Evolutionary conservation across 116 monocot genomes (phyloP).

Genomic region (Cymodocea nodosa): DNA sequence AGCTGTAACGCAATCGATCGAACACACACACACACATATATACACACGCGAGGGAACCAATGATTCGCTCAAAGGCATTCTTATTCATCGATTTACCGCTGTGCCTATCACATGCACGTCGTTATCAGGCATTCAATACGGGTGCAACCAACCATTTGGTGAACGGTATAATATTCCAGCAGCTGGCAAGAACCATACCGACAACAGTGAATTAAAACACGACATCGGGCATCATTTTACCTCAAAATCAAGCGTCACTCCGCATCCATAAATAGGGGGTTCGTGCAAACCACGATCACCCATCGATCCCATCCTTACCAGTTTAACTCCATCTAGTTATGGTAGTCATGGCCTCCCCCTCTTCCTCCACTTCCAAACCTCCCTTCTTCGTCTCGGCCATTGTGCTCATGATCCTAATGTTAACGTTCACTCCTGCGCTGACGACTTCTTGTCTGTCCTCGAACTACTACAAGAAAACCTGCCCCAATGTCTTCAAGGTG

Average conservation of each 20-base stretch:
- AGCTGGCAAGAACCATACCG: no score
- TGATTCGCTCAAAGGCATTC: no score
- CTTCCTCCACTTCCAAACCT: background rate
- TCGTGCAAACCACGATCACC: background rate
- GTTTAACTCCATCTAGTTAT: background rate
- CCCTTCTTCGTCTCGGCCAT: background rate
- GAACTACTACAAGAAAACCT: constrained; percentile 12
- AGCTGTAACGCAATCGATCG: no score
- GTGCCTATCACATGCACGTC: no score
- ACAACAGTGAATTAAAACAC: no score
- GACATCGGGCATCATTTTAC: no score
- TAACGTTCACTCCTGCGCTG: background rate
- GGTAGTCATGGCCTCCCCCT: background rate
- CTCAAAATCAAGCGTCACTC: background rate
- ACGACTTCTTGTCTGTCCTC: constrained; percentile 3
- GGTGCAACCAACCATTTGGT: no score
- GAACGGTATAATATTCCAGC: no score
- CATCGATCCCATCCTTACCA: background rate
- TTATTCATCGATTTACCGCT: no score
- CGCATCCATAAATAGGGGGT: background rate
- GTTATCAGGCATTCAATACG: no score
- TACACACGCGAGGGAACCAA: no score
- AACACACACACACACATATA: no score
- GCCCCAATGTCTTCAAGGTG: constrained; percentile 14
- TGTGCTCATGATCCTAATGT: background rate